phyloP scores from a whole-genome alignment of 2,329 filamentous ascomycete genomes.

The Thielaviopsis ethacetica region DNA sequence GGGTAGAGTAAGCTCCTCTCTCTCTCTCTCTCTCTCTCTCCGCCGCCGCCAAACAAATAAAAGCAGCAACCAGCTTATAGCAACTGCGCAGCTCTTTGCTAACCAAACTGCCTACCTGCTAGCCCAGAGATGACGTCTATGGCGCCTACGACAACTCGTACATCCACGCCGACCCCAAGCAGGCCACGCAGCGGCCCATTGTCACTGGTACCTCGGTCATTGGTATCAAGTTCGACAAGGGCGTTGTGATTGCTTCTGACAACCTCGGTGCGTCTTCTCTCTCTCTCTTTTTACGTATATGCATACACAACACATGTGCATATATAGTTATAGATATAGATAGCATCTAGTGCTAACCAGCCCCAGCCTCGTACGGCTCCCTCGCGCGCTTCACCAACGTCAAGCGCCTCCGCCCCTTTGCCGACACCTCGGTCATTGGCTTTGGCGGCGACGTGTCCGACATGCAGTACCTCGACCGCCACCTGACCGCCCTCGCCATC shows the following conservation, averaged over 20 bases:
- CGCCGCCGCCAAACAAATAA: too few relatives aligned
- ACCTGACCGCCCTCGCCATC: conserved; percentile 74
- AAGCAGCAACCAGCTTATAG: too few relatives aligned
- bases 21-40: too few relatives aligned
- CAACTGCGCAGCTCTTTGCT: too few relatives aligned
- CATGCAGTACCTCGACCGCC: conserved; percentile 95
- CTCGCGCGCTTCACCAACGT: conserved; percentile 93
- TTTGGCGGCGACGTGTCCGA: conserved; percentile 96
- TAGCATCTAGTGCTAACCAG: too few relatives aligned
- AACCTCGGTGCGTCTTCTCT: conserved; percentile 56
- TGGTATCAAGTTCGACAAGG: conserved; percentile 88
- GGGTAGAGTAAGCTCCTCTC: conserved; percentile 43
- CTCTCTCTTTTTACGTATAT: background rate
- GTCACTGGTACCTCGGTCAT: conserved; percentile 95
- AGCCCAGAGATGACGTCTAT: conserved; percentile 97
- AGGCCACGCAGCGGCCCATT: conserved; percentile 81
- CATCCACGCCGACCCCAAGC: conserved; percentile 57
- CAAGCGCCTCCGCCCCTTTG: conserved; percentile 84
- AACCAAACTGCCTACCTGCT: conserved; percentile 13
- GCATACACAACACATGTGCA: background rate
- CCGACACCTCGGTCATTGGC: conserved; percentile 67
- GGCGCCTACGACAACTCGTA: conserved; percentile 82
- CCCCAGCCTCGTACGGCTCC: conserved; percentile 83
- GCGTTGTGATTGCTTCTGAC: conserved; percentile 91
- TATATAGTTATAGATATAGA: too few relatives aligned